Percentiles rank a stretch among this genome's conserved stretches.
These are phyloP conservation scores for Eucalyptus brandiana DNA, from an alignment of 345 rosid species.

Conservation along the genomic window DNA sequence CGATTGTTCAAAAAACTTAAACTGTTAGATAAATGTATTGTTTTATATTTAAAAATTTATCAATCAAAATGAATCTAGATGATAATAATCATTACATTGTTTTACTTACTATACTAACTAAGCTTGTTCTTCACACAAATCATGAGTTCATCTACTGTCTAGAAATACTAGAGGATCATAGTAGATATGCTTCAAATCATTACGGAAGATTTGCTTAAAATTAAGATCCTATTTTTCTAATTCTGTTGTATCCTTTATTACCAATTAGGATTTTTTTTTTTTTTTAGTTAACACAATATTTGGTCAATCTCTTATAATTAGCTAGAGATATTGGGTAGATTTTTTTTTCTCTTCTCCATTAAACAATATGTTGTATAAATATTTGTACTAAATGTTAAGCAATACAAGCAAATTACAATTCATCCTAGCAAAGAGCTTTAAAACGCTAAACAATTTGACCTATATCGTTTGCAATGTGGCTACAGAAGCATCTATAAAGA, in stretches of 20 bases:
- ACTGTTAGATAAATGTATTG: not conserved
- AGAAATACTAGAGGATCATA: not conserved
- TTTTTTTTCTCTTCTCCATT: not conserved
- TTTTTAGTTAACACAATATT: not conserved
- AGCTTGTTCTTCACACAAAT: not conserved
- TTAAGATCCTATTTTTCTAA: not conserved
- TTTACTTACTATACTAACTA: not conserved
- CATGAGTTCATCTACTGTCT: not conserved
- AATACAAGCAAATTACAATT: not conserved
- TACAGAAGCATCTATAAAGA: no score
- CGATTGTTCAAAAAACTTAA: no score
- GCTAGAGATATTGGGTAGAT: not conserved
- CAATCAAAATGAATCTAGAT: not conserved
- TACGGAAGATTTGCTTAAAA: not conserved
- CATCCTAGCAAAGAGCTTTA: not conserved
- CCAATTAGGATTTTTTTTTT: not conserved
- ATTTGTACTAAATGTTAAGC: not conserved
- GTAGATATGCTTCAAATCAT: not conserved
- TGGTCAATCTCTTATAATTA: not conserved
- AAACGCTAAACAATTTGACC: no score
- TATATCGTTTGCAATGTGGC: no score
- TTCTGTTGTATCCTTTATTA: not conserved
- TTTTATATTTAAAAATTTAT: no score
- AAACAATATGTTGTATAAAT: not conserved
- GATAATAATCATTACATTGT: not conserved